Percentiles rank a stretch among this genome's conserved stretches.
These are phyloP conservation scores for Solanum sitiens DNA, from an alignment of 257 asterid genomes.

Conservation along the genomic window DNA sequence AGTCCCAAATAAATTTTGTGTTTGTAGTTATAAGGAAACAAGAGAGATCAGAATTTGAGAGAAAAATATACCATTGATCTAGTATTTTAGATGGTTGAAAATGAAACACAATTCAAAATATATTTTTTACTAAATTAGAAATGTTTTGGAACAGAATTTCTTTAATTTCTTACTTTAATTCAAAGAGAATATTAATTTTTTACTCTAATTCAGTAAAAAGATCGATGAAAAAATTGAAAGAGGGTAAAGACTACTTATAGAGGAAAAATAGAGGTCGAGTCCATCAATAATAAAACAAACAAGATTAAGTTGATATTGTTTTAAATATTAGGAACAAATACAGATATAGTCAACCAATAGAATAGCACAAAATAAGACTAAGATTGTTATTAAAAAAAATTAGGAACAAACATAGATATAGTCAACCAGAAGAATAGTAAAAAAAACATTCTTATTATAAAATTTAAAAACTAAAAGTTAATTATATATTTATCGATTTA, in stretches of 20 bases:
- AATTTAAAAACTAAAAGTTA: background rate
- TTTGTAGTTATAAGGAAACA: no score
- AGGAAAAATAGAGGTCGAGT: background rate
- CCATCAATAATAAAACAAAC: background rate
- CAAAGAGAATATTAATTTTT: no score
- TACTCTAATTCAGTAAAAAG: background rate
- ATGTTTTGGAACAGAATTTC: background rate
- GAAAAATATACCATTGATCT: background rate
- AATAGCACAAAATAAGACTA: background rate
- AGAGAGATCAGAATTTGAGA: background rate
- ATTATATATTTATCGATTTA: background rate
- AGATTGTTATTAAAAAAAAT: background rate
- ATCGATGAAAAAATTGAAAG: background rate
- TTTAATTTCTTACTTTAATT: background rate
- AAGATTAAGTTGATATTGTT: background rate
- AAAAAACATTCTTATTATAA: background rate
- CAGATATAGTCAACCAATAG: background rate
- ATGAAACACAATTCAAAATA: no score
- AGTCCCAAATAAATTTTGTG: background rate
- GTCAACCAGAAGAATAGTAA: background rate
- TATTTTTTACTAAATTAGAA: no score
- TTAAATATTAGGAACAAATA: background rate
- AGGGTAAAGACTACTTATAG: background rate
- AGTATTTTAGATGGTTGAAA: background rate
- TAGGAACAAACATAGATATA: background rate